Evolutionary conservation across 2,329 filamentous ascomycete genomes (phyloP).

Genomic region (Fusarium heterosporum): DNA sequence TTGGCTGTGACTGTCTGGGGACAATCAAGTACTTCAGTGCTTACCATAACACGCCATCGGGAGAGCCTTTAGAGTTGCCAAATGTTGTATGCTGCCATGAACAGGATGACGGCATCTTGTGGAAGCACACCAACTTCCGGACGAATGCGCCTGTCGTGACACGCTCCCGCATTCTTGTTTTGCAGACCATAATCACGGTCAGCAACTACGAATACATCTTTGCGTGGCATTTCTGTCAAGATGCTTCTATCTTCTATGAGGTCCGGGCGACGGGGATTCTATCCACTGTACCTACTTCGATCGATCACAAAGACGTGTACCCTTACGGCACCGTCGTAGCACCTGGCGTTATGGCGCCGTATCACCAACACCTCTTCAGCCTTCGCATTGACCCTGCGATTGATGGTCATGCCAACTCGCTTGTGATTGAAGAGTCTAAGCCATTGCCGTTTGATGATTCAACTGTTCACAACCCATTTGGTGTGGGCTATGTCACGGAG

Average conservation of each 20-base stretch:
- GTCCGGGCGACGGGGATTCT: constrained; percentile 58
- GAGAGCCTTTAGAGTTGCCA: constrained; percentile 48
- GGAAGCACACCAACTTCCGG: constrained; percentile 72
- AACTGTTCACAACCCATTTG: constrained; percentile 63
- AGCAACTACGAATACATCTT: constrained; percentile 71
- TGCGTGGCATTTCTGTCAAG: constrained; percentile 63
- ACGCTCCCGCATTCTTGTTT: constrained; percentile 66
- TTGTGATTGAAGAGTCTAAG: constrained; percentile 56
- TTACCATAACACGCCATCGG: constrained; percentile 49
- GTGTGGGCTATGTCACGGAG: constrained; percentile 58
- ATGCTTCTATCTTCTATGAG: constrained; percentile 56
- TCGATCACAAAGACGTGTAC: constrained; percentile 62
- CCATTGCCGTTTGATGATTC: constrained; percentile 58
- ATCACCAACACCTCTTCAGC: constrained; percentile 77
- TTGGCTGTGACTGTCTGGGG: constrained; percentile 70
- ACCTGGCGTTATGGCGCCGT: constrained; percentile 71
- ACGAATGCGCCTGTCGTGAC: constrained; percentile 67
- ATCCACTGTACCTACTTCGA: constrained; percentile 59
- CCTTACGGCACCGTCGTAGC: constrained; percentile 71
- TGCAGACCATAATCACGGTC: constrained; percentile 72
- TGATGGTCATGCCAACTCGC: constrained; percentile 68
- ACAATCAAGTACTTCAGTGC: constrained; percentile 61
- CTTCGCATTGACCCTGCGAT: constrained; percentile 73
- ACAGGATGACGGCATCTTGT: constrained; percentile 64
- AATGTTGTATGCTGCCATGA: constrained; percentile 55